Evolutionary conservation across 345 rosid species (phyloP), one percentile per base, ranked within the genome.

Genomic region (Laguncularia racemosa): DNA sequence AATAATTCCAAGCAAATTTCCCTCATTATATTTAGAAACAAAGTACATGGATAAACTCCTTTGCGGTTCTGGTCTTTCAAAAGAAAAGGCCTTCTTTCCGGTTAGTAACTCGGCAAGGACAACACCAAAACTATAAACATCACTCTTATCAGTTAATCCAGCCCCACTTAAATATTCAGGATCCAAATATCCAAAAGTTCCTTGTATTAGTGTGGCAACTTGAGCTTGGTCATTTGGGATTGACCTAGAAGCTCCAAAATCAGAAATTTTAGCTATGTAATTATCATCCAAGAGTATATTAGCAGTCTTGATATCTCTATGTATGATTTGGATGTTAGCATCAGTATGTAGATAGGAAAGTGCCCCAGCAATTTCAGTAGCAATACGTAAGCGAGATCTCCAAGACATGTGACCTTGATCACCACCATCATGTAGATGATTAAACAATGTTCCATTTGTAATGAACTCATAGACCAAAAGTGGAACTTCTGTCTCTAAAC

Each of bases 21-120:
- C 66, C 0, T 66, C 59, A 52, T 76, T 65, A 58, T 74, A 21
- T 14, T 71, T 59, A 0, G 53, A 69, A 0, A 71, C 6, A 14
- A 78, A 79, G 56, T 69, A 33, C 58, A 64, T 33, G 8, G 68
- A 66, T 11, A 77, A 70, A 16, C 62, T 71, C 15, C 54, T 70
- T 3, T 72, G 65, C 52, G 67, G 72, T 46, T 74, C 74, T 14
- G 64, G 64, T 13, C 66, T 60, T 17, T 53, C 58, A 2, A 51
- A 63, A 0, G 72, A 67, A 1, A 77, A 4, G 0, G 76, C 70
- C 53, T 43, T 72, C 48, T 62, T 52, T 46, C 78, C 82, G 0
- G 78, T 80, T 59, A 77, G 54, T 15, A 80, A 70, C 70, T 80
- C 82, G 13, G 65, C 63, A 23, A 77, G 20, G 16, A 71, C 84